Evolutionary conservation across 2,329 filamentous ascomycete species (phyloP).

Genomic region (Sphaceloma murrayae): DNA sequence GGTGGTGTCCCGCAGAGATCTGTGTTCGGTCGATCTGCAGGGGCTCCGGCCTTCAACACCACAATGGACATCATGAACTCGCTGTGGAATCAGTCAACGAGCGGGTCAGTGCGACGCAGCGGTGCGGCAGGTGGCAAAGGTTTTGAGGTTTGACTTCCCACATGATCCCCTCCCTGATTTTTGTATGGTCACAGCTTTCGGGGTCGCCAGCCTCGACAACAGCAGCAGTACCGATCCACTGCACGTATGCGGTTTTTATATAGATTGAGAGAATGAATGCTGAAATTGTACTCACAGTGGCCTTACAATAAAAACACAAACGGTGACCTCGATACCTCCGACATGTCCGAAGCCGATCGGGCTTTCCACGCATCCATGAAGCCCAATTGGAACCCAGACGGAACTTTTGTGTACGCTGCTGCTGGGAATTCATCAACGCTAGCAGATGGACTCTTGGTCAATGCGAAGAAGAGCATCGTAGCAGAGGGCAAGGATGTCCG

Average conservation of each 20-base stretch:
- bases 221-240: neutral
- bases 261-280: slow-evolving; percentile 32
- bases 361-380: slow-evolving; percentile 65
- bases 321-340: slow-evolving; percentile 52
- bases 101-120: slow-evolving; percentile 39
- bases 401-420: slow-evolving; percentile 58
- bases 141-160: slow-evolving; percentile 77
- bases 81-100: slow-evolving; percentile 52
- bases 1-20: slow-evolving; percentile 26
- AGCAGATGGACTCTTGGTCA: slow-evolving; percentile 43
- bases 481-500: slow-evolving; percentile 56
- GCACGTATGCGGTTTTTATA: slow-evolving; percentile 5
- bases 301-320: slow-evolving; percentile 75
- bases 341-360: slow-evolving; percentile 55
- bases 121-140: slow-evolving; percentile 40
- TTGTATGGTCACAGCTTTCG: slow-evolving; percentile 11
- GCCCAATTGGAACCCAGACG: slow-evolving; percentile 67
- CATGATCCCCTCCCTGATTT: slow-evolving; percentile 26
- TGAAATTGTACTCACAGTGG: slow-evolving; percentile 52
- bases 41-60: slow-evolving; percentile 59
- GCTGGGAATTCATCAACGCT: slow-evolving; percentile 32
- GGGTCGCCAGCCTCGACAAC: slow-evolving; percentile 7
- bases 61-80: slow-evolving; percentile 97
- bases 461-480: slow-evolving; percentile 49
- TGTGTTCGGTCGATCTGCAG: slow-evolving; percentile 36